Conservation (phyloP, 306 rosid species). For the Acacia melanoxylon region DNA sequence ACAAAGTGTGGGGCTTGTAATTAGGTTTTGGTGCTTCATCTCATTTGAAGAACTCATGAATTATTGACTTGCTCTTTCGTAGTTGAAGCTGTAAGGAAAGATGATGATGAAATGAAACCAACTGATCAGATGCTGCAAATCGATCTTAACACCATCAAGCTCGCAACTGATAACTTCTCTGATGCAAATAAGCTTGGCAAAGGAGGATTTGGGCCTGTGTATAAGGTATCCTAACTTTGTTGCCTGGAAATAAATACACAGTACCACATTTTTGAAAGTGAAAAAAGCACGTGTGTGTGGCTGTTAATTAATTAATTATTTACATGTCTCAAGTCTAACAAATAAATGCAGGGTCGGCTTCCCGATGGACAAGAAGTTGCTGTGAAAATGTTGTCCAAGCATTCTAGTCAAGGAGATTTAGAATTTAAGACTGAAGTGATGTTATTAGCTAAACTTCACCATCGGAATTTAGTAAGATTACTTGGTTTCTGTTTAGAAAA, state of each 20-base stretch:
- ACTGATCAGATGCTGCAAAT: conserved; percentile 20
- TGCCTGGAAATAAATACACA: neutral
- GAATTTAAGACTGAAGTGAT: conserved; percentile 58
- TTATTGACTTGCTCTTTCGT: neutral
- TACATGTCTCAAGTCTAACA: neutral
- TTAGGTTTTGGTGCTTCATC: neutral
- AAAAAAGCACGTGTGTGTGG: neutral
- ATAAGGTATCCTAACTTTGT: conserved; percentile 17
- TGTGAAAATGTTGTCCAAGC: conserved; percentile 32
- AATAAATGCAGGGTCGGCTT: conserved; percentile 25
- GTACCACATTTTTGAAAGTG: neutral
- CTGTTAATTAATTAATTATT: neutral
- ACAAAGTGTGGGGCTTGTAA: neutral
- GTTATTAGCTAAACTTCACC: conserved; percentile 39
- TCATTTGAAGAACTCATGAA: neutral
- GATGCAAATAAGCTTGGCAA: conserved; percentile 39
- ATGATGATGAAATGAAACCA: conserved; percentile 19
- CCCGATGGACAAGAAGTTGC: conserved; percentile 28
- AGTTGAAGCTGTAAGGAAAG: neutral
- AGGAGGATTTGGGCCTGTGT: conserved; percentile 46
- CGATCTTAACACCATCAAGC: conserved; percentile 25
- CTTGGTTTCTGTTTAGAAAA: conserved; percentile 38
- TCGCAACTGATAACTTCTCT: conserved; percentile 37
- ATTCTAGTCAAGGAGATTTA: conserved; percentile 37
- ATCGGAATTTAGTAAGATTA: conserved; percentile 36